Evolutionary conservation across 2,329 filamentous ascomycete genomes (phyloP), one percentile per base, ranked within the genome.

Genomic region (Hymenotorrendiella dingleyae): DNA sequence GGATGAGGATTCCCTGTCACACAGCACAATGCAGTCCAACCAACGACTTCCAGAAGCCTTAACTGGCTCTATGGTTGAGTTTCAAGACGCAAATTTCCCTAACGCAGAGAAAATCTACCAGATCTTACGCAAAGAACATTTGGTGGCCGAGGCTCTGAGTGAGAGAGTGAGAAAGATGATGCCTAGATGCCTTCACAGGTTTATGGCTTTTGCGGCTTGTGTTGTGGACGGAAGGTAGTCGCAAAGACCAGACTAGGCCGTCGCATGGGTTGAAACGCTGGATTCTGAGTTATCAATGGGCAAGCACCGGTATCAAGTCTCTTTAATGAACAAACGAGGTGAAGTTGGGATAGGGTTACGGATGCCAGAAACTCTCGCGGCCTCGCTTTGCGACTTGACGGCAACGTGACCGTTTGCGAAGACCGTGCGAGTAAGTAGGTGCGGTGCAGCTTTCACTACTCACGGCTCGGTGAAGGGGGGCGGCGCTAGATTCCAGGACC

Each of bases 231-330:
- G 26, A 35, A 41, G 29, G 40, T 38, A 16, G 39, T 36, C 36
- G 33, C 39, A 46, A 36, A 42, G 48, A 39, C 45, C 23, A 38
- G 36, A n/a, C n/a, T n/a, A n/a, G n/a, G n/a, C n/a, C n/a, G 40
- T 43, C 39, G 52, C 48, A 57, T 48, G 45, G 49, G 43, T 46
- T 42, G 42, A 47, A 47, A 46, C 22, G 40, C 39, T 42, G 34
- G 43, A 43, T 21, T 35, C 37, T 36, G 34, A 30, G 32, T 23
- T 36, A 29, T 33, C 41, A 41, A 40, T 32, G 29, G 22, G 48
- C 40, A 53, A 47, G 41, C 39, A 41, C 35, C 36, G 33, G 29
- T 47, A 34, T 16, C 36, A 22, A 40, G 38, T 22, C 28, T 33
- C 14, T n/a, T n/a, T n/a, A n/a, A n/a, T n/a, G n/a, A n/a, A n/a